Evolutionary conservation across 2,329 filamentous ascomycete species (phyloP).

Genomic region (Myriosclerotinia scirpicola): DNA sequence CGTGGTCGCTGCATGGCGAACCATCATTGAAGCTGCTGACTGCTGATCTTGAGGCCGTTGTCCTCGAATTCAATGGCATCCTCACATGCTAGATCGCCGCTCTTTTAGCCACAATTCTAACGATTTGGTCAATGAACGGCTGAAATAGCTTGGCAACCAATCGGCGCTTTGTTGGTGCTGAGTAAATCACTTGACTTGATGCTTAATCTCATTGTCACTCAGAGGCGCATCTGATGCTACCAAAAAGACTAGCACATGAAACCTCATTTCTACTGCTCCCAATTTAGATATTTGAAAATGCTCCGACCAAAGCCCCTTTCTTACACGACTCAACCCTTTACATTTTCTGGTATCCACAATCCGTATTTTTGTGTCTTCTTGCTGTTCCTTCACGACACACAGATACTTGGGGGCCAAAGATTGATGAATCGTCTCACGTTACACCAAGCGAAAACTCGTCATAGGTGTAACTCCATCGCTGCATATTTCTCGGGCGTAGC

Average conservation of each 20-base stretch:
- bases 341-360: neutral
- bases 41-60: neutral
- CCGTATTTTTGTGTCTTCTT: neutral
- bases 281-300: neutral
- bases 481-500: constrained; percentile 1
- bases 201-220: neutral
- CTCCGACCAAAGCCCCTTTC: neutral
- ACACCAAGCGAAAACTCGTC: neutral
- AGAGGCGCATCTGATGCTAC: neutral
- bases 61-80: neutral
- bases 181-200: constrained; percentile 2
- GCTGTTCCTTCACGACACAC: neutral
- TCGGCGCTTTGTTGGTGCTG: neutral
- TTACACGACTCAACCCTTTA: neutral
- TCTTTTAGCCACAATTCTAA: neutral
- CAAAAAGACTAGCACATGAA: neutral
- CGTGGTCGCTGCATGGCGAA: neutral
- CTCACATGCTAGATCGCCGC: neutral
- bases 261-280: neutral
- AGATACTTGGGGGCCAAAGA: neutral
- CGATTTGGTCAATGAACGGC: neutral
- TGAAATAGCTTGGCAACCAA: neutral
- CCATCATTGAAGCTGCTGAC: neutral
- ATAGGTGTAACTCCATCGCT: neutral
- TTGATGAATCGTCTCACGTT: neutral